These are phyloP conservation scores for Nymphaea thermarum DNA, from an alignment of 164 flowering plant genomes.

Conservation along the genomic window DNA sequence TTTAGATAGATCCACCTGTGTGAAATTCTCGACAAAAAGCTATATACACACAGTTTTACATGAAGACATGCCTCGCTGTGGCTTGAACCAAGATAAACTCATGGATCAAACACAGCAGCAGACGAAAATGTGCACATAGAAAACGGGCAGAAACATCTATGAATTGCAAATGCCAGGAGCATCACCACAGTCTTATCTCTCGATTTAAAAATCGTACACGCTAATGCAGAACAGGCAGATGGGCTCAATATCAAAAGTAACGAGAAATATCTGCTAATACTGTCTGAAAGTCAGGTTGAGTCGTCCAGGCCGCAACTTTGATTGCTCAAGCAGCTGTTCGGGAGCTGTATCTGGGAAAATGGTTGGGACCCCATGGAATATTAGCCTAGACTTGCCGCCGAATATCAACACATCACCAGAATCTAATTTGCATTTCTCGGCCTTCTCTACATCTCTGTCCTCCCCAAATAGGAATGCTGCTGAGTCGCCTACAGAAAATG, in stretches of 20 bases:
- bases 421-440: constrained; percentile 38
- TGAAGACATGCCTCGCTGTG: too few species aligned
- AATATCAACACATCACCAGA: constrained; percentile 87
- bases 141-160: too few species aligned
- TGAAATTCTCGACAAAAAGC: too few species aligned
- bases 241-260: neutral
- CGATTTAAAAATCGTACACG: too few species aligned
- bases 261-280: constrained; percentile 16
- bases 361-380: constrained; percentile 63
- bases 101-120: too few species aligned
- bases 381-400: constrained; percentile 70
- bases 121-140: too few species aligned
- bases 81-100: too few species aligned
- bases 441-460: constrained; percentile 34
- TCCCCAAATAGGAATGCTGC: constrained; percentile 69
- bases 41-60: too few species aligned
- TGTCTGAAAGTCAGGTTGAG: constrained; percentile 76
- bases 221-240: neutral
- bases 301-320: constrained; percentile 67
- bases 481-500: constrained; percentile 75
- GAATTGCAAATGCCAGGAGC: too few species aligned
- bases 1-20: too few species aligned
- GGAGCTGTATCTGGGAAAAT: constrained; percentile 60
- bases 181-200: too few species aligned
- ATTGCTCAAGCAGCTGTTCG: constrained; percentile 24